Base-by-base conservation (phyloP, 2,329 filamentous ascomycete species). In the Trichoderma aggressivum region DNA sequence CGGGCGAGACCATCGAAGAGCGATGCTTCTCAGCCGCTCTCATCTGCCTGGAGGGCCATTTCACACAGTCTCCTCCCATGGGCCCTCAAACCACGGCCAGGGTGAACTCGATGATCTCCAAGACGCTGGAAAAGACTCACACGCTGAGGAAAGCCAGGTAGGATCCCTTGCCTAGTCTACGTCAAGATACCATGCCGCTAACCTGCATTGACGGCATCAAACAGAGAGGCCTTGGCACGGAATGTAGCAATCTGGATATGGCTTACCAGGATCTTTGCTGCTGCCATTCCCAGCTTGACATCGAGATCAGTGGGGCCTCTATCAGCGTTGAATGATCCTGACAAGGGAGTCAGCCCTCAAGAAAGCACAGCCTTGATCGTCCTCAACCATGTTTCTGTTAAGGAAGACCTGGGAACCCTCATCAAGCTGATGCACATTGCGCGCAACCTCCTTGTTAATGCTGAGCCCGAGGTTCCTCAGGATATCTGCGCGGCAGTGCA, bases 401-500 rank as follows among this genome's bases (percentile, higher is more conserved):
- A 89, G 75, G 88, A 90, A 72, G 89, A 91, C 71, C 79, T 91
- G 70, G 86, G 87, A 67, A 86, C 88, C 71, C 82, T 91, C 67
- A 90, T 90, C 82, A 90, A 90, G 80, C 81, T 91, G 71, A 88
- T 91, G 86, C 88, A 90, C 72, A 89, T 91, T 76, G 88, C 88
- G 1, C 82, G 89, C 63, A 91, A 91, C 73, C 82, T 91, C 72
- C 83, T 91, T 28, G 89, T 90, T 34, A 90, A 89, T 11, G 86
- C 87, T 8, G 87, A 90, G 75, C 88, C 89, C 14, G 87, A 90
- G 76, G 87, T 90, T 4, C 88, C 89, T 2, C 89, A 91, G 77
- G 89, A 91, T 74, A 84, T 91, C 8, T 91, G 89, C 71, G 87
- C 88, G 11, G 87, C 88, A 8, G 87, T 90, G 18, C 85, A 87